Conservation (phyloP, 2,329 filamentous ascomycete species). For the Periglandula ipomoeae region DNA sequence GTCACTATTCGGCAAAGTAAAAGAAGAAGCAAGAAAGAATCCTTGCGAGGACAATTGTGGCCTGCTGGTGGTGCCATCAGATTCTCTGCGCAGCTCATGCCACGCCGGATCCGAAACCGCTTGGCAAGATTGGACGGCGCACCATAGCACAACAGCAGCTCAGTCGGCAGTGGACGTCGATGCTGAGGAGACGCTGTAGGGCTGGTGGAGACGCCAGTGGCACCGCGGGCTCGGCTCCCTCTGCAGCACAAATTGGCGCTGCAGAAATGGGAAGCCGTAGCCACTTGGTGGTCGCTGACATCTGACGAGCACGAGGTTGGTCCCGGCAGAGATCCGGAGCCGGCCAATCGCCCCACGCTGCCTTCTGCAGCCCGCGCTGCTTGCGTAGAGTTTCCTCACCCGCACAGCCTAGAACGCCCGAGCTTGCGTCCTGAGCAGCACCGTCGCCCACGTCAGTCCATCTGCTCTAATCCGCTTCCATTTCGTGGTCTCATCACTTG, state of each 20-base stretch:
- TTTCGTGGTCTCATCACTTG: not conserved
- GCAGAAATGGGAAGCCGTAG: not conserved
- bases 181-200: not conserved
- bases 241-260: not conserved
- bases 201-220: conserved; percentile 3
- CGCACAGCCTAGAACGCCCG: not conserved
- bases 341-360: conserved; percentile 5
- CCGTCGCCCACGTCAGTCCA: no score
- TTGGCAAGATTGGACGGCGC: not conserved
- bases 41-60: not conserved
- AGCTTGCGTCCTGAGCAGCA: no score
- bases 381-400: not conserved
- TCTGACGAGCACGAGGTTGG: conserved; percentile 6
- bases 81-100: not conserved
- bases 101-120: conserved; percentile 3
- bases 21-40: not conserved
- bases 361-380: not conserved
- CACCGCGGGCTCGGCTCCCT: not conserved
- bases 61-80: not conserved
- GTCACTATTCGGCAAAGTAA: no score
- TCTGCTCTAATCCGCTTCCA: no score
- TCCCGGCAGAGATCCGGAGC: conserved; percentile 6
- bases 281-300: conserved; percentile 3
- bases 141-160: not conserved
- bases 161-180: not conserved